Conservation (phyloP, 1,284 basidiomycete genomes). For the Cryptococcus wingfieldii region DNA sequence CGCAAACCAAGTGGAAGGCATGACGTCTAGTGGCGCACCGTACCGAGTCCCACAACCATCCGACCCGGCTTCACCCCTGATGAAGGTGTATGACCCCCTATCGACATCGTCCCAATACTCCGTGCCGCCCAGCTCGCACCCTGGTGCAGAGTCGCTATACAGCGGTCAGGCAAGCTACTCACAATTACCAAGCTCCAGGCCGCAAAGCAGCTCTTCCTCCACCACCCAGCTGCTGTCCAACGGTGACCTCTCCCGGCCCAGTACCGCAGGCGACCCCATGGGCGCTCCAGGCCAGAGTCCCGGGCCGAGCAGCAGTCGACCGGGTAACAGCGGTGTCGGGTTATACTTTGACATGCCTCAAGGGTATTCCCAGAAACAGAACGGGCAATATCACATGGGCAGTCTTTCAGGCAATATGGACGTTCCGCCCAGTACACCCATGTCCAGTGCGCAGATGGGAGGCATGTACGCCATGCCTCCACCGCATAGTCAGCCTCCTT, state of each 20-base stretch:
- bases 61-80: conserved; percentile 9
- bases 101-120: not conserved
- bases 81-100: not conserved
- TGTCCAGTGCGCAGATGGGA: no score
- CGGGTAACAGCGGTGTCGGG: not conserved
- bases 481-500: no score
- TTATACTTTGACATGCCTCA: not conserved
- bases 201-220: no score
- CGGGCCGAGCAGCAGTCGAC: not conserved
- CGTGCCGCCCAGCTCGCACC: not conserved
- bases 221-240: no score
- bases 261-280: no score
- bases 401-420: no score
- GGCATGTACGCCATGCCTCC: no score
- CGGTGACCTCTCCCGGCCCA: no score
- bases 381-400: no score
- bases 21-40: conserved; percentile 12
- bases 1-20: conserved; percentile 4
- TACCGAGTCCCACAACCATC: conserved; percentile 1
- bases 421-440: no score
- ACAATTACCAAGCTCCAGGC: not conserved
- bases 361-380: no score
- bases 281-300: not conserved
- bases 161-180: not conserved
- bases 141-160: not conserved